phyloP scores from a whole-genome alignment of 768 basidiomycete species.

The Trametopsis cervina region DNA sequence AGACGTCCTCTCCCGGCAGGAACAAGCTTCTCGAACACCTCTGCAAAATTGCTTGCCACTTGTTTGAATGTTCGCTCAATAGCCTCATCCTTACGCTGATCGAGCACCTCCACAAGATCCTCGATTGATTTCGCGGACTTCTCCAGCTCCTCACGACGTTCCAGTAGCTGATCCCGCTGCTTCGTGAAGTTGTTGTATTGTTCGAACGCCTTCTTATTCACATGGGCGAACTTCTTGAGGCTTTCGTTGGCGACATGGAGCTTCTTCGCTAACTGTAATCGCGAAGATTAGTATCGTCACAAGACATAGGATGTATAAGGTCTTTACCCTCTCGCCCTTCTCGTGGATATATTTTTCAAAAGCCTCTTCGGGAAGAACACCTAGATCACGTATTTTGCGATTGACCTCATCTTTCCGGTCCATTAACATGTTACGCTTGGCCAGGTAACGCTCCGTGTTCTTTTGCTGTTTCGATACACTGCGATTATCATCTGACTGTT shows the following conservation, averaged over 20 bases:
- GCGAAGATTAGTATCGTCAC: neutral
- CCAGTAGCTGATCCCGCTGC: constrained; percentile 85
- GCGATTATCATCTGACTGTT: constrained; percentile 83
- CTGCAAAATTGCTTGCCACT: constrained; percentile 93
- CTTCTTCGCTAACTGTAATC: constrained; percentile 76
- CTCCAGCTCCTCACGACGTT: constrained; percentile 87
- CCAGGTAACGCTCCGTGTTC: constrained; percentile 88
- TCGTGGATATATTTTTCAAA: constrained; percentile 91
- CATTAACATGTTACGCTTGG: constrained; percentile 82
- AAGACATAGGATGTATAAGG: neutral
- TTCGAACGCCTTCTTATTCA: constrained; percentile 99
- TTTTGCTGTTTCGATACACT: constrained; percentile 90
- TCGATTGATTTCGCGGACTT: constrained; percentile 85
- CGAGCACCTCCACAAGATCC: constrained; percentile 87
- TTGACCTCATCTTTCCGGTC: constrained; percentile 91
- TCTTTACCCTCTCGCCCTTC: constrained; percentile 76
- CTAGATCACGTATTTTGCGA: constrained; percentile 91
- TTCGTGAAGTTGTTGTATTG: constrained; percentile 98
- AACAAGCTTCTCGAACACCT: constrained; percentile 94
- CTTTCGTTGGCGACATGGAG: constrained; percentile 90
- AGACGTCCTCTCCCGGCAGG: constrained; percentile 87
- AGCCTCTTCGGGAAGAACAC: constrained; percentile 94
- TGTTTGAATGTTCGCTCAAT: constrained; percentile 99
- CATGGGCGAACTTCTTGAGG: constrained; percentile 94
- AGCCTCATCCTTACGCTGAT: constrained; percentile 97